These are phyloP conservation scores for Xylariaceae sp. DNA, from an alignment of 2,329 filamentous ascomycete genomes.

Conservation along the genomic window DNA sequence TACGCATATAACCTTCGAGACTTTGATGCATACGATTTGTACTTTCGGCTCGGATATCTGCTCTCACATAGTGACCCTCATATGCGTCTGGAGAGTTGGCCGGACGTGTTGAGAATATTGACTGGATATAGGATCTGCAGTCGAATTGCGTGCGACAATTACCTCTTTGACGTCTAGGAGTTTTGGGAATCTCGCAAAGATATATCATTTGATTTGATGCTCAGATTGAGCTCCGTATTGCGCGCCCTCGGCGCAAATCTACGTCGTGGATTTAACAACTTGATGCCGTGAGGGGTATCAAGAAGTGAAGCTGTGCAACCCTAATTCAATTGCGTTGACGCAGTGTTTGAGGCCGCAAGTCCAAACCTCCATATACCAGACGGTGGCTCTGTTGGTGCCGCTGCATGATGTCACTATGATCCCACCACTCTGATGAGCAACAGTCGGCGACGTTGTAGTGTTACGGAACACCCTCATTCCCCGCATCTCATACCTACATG, in stretches of 20 bases:
- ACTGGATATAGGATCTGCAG: conserved; percentile 5
- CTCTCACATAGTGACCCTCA: conserved; percentile 22
- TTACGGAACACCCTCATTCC: neutral
- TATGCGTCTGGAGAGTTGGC: conserved; percentile 20
- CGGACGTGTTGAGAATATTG: conserved; percentile 13
- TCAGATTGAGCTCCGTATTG: neutral
- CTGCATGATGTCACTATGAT: conserved; percentile 18
- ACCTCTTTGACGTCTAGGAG: too few species aligned
- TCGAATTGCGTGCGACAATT: neutral
- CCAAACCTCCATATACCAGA: too few species aligned
- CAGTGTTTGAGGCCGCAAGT: too few species aligned
- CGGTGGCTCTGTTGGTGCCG: neutral
- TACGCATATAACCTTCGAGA: conserved; percentile 24
- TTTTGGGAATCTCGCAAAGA: neutral
- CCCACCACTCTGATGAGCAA: conserved; percentile 5
- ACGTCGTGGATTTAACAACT: too few species aligned
- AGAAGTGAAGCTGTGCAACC: too few species aligned
- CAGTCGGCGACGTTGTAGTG: neutral
- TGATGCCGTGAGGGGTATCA: too few species aligned
- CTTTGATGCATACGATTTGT: conserved; percentile 21
- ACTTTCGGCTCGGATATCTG: conserved; percentile 19
- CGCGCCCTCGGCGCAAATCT: too few species aligned
- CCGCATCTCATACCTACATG: neutral
- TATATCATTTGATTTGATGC: neutral
- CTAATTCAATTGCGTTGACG: too few species aligned